phyloP scores from a whole-genome alignment of 148 eudicot genomes.

The Drosera capensis region DNA sequence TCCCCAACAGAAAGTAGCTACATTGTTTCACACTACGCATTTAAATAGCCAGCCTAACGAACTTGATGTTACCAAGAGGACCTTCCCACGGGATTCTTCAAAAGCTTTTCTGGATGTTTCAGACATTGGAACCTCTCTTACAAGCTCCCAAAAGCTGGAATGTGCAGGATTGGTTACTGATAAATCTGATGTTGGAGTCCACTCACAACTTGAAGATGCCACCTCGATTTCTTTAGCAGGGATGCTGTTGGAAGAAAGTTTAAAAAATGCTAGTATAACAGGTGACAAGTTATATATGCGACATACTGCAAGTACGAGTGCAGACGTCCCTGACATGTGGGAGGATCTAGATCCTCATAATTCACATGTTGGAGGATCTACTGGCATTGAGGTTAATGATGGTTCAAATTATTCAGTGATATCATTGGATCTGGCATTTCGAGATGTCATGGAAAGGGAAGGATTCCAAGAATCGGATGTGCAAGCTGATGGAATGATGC shows the following conservation, averaged over 20 bases:
- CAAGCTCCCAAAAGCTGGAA: slow-evolving; percentile 10
- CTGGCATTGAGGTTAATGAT: slow-evolving; percentile 9
- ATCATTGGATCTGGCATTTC: slow-evolving; percentile 11
- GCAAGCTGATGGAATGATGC: no score
- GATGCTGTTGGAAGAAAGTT: no score
- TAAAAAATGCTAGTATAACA: no score
- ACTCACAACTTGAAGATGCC: slow-evolving; percentile 7
- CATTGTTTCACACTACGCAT: slow-evolving; percentile 4
- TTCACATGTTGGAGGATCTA: slow-evolving; percentile 7
- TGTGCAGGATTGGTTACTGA: slow-evolving; percentile 11
- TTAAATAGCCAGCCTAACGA: slow-evolving; percentile 5
- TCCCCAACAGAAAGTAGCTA: slow-evolving; percentile 7
- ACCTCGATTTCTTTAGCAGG: no score
- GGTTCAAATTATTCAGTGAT: slow-evolving; percentile 4
- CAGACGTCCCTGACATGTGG: no score
- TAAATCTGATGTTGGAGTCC: slow-evolving; percentile 8
- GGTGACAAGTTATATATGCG: no score
- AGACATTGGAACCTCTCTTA: slow-evolving; percentile 5
- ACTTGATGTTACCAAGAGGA: slow-evolving; percentile 9
- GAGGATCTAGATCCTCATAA: slow-evolving; percentile 3
- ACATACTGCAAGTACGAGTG: no score
- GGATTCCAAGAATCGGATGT: no score
- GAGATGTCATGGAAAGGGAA: no score
- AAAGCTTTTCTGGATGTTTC: slow-evolving; percentile 7
- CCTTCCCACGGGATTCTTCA: slow-evolving; percentile 7